Conservation (phyloP, 208 protist species). For the Trypanosoma avium region DNA sequence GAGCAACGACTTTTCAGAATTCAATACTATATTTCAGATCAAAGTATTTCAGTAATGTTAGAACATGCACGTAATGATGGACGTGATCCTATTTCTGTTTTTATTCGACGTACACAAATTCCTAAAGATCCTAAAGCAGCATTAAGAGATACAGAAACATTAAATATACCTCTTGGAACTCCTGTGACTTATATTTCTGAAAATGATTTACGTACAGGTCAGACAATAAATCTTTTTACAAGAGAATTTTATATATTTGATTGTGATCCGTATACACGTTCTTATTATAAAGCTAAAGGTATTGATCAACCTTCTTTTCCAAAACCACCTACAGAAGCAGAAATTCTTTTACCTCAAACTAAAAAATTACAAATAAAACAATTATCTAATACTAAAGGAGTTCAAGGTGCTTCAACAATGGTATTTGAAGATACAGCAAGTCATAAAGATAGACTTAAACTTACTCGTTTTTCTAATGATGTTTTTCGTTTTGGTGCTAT, state of each 20-base stretch:
- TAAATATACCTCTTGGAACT: slow-evolving; percentile 50
- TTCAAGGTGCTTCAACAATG: slow-evolving; percentile 65
- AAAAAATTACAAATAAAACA: slow-evolving; percentile 24
- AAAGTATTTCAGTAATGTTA: slow-evolving; percentile 93
- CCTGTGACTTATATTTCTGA: slow-evolving; percentile 52
- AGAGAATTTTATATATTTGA: slow-evolving; percentile 91
- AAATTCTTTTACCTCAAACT: slow-evolving; percentile 9
- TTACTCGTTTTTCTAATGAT: slow-evolving; percentile 85
- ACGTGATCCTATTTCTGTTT: slow-evolving; percentile 91
- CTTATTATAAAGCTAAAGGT: slow-evolving; percentile 74
- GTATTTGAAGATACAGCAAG: slow-evolving; percentile 51
- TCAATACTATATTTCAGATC: slow-evolving; percentile 96
- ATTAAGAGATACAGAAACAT: slow-evolving; percentile 59
- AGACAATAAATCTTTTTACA: slow-evolving; percentile 75
- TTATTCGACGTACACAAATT: slow-evolving; percentile 87
- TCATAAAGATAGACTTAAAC: slow-evolving; percentile 79
- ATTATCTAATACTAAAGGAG: neutral
- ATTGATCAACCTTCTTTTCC: slow-evolving; percentile 32
- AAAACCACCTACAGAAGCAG: slow-evolving; percentile 43
- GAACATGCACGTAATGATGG: slow-evolving; percentile 91
- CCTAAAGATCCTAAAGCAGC: slow-evolving; percentile 55
- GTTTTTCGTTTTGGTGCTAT: slow-evolving; percentile 89
- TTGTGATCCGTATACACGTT: slow-evolving; percentile 91
- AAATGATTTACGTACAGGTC: slow-evolving; percentile 85
- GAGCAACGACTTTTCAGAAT: slow-evolving; percentile 91